A percentile compares a stretch with the other conserved stretches of the same genome.
Conservation (phyloP, 208 protist genomes). For the Leishmania major region DNA sequence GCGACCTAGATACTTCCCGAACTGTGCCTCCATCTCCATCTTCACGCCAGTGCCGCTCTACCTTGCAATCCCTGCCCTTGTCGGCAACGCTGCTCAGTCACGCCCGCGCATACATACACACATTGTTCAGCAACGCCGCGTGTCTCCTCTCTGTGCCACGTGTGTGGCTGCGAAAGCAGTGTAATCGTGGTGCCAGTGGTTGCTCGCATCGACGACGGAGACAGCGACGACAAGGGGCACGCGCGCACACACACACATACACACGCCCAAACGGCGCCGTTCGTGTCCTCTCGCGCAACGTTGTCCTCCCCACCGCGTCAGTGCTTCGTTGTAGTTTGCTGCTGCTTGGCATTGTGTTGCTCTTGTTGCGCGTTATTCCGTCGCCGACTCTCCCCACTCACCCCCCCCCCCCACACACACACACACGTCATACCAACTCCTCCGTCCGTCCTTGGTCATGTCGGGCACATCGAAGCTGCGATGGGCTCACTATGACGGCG, state of each 20-base stretch:
- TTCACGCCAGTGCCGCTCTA: background rate
- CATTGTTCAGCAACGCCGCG: background rate
- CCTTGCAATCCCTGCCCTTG: background rate
- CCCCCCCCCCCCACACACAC: too few species aligned
- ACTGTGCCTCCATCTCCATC: background rate
- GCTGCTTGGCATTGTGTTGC: background rate
- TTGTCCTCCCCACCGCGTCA: too few species aligned
- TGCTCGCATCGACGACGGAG: background rate
- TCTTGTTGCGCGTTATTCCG: too few species aligned
- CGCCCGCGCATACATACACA: background rate
- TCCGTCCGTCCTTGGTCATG: background rate
- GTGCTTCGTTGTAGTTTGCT: too few species aligned
- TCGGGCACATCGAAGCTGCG: conserved; percentile 48
- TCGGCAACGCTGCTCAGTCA: background rate
- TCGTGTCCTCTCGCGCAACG: too few species aligned
- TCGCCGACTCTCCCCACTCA: background rate
- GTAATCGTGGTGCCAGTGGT: background rate
- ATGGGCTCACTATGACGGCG: conserved; percentile 74
- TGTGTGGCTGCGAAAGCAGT: too few species aligned
- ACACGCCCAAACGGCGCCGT: background rate
- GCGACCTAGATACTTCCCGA: background rate
- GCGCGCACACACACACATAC: background rate
- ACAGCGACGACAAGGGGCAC: background rate
- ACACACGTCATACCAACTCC: background rate
- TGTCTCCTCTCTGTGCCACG: background rate